phyloP scores from a whole-genome alignment of 208 protist species.

The Naegleria lovaniensis region DNA sequence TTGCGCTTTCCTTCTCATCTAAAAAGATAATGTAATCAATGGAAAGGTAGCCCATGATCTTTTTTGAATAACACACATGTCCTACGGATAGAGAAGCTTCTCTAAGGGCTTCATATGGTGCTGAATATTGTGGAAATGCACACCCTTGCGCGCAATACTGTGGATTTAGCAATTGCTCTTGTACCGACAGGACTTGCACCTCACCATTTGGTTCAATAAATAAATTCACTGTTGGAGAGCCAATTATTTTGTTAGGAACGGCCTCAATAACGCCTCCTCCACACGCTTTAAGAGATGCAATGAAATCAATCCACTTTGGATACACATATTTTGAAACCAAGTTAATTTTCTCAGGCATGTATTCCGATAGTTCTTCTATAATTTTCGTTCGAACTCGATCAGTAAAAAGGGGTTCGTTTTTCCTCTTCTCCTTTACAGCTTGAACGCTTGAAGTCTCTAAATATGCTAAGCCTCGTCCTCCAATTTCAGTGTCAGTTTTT shows the following conservation, averaged over 20 bases:
- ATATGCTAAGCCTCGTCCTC: neutral
- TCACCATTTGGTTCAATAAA: conserved; percentile 69
- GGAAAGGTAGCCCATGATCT: conserved; percentile 73
- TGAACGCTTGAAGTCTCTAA: neutral
- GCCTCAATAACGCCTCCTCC: conserved; percentile 68
- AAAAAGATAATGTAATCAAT: conserved; percentile 70
- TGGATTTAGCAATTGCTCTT: conserved; percentile 65
- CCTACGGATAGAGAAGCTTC: conserved; percentile 63
- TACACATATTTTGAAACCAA: conserved; percentile 66
- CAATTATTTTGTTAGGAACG: conserved; percentile 56
- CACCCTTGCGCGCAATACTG: conserved; percentile 67
- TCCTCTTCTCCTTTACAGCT: neutral
- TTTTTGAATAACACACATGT: conserved; percentile 60
- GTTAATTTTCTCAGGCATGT: conserved; percentile 60
- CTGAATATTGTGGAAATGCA: conserved; percentile 53
- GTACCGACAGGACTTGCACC: conserved; percentile 64
- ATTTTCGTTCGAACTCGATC: conserved; percentile 18
- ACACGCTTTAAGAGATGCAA: conserved; percentile 60
- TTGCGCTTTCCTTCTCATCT: conserved; percentile 28
- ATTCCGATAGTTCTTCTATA: conserved; percentile 57
- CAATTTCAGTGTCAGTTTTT: conserved; percentile 61
- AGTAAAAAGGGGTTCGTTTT: neutral
- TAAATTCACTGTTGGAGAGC: conserved; percentile 63
- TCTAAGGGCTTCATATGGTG: conserved; percentile 57
- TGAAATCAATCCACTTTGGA: conserved; percentile 66